These are phyloP conservation scores for Centella asiatica DNA, from an alignment of 129 eudicot genomes.

Conservation along the genomic window DNA sequence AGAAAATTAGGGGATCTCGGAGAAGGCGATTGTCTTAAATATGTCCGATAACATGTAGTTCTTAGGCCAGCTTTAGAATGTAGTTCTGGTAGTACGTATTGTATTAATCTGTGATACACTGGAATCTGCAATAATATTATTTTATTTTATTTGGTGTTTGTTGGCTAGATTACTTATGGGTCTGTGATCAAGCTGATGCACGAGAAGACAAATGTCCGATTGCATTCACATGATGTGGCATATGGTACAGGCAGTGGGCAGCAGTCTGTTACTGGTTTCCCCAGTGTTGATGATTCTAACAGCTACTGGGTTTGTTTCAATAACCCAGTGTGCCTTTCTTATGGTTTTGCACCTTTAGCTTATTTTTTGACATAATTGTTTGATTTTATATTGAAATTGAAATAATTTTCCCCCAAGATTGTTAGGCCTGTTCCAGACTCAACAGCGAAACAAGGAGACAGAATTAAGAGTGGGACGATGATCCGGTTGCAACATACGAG, in stretches of 20 bases:
- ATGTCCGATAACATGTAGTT: no score
- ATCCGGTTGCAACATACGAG: conserved; percentile 54
- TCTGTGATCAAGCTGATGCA: conserved; percentile 52
- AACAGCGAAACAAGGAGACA: conserved; percentile 45
- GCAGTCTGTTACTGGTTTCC: conserved; percentile 60
- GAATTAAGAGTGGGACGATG: conserved; percentile 38
- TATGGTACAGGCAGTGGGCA: conserved; percentile 75
- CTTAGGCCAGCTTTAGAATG: no score
- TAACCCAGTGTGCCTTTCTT: not conserved
- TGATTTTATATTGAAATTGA: not conserved
- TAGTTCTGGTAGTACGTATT: no score
- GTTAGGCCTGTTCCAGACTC: conserved; percentile 35
- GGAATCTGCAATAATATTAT: not conserved
- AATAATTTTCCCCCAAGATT: conserved; percentile 21
- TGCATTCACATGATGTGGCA: conserved; percentile 63
- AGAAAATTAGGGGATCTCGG: no score
- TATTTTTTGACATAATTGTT: not conserved
- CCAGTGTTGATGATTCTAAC: conserved; percentile 52
- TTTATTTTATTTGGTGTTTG: not conserved
- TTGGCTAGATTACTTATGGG: conserved; percentile 46
- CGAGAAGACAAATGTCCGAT: conserved; percentile 40
- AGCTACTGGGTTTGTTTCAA: conserved; percentile 52
- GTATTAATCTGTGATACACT: no score
- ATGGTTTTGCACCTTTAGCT: not conserved
- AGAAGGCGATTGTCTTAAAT: no score